phyloP scores from a whole-genome alignment of 768 basidiomycete species.

The Tremella mesenterica region DNA sequence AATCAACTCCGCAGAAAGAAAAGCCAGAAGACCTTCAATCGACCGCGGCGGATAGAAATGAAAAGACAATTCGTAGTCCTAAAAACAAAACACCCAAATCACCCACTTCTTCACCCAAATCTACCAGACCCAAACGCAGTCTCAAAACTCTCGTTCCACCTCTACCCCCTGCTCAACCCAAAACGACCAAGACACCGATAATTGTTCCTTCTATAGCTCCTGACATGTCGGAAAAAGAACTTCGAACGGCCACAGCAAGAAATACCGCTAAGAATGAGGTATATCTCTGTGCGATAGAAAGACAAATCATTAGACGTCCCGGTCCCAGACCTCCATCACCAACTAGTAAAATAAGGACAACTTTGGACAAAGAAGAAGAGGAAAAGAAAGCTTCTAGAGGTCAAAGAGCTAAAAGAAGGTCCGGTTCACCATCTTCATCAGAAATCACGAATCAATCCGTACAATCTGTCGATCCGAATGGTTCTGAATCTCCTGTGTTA shows the following conservation, averaged over 20 bases:
- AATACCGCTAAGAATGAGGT: constrained; percentile 43
- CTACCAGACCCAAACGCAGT: not conserved
- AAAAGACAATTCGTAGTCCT: not conserved
- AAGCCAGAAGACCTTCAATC: too few species aligned
- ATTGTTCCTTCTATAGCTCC: constrained; percentile 8
- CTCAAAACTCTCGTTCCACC: not conserved
- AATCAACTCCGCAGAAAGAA: too few species aligned
- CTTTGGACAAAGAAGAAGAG: constrained; percentile 32
- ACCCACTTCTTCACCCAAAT: not conserved
- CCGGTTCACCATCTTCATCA: too few species aligned
- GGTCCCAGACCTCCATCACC: constrained; percentile 40
- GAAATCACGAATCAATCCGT: too few species aligned
- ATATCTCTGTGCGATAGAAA: constrained; percentile 41
- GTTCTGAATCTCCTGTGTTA: too few species aligned
- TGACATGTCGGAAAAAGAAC: constrained; percentile 40
- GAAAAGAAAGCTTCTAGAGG: constrained; percentile 27
- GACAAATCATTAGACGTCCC: constrained; percentile 35
- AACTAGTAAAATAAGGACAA: constrained; percentile 37
- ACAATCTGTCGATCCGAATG: too few species aligned
- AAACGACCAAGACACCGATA: not conserved
- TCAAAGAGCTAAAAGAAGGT: constrained; percentile 26
- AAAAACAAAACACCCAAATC: not conserved
- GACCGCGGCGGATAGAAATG: too few species aligned
- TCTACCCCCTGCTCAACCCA: not conserved
- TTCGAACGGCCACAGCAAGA: constrained; percentile 32